Percentiles rank a stretch among this genome's conserved stretches.
Conservation (phyloP, 495 filamentous ascomycete species). For the Penicillium bialowiezense region DNA sequence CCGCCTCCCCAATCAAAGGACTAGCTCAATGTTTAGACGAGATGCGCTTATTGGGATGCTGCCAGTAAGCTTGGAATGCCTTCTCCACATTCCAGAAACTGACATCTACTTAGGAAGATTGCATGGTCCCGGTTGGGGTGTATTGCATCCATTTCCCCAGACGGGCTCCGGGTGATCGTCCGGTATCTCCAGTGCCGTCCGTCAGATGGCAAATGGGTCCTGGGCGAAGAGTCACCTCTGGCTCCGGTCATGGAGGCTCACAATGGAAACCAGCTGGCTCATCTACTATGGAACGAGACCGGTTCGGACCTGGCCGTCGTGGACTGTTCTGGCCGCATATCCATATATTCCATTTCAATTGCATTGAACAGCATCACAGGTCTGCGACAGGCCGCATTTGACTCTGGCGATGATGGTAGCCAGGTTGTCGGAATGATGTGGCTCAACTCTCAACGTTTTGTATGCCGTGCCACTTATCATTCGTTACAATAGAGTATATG, state of each 20-base stretch:
- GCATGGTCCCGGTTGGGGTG: slow-evolving; percentile 89
- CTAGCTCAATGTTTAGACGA: slow-evolving; percentile 75
- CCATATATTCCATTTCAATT: slow-evolving; percentile 60
- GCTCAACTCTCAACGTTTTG: slow-evolving; percentile 62
- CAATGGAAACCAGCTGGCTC: slow-evolving; percentile 55
- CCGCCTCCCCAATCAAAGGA: slow-evolving; percentile 59
- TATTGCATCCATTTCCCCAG: slow-evolving; percentile 76
- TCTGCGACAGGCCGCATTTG: slow-evolving; percentile 51
- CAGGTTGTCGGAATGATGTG: slow-evolving; percentile 82
- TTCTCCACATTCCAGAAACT: background rate
- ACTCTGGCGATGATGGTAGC: slow-evolving; percentile 66
- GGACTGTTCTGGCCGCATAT: slow-evolving; percentile 70
- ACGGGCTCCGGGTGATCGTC: slow-evolving; percentile 65
- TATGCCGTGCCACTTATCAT: slow-evolving; percentile 26
- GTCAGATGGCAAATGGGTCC: slow-evolving; percentile 70
- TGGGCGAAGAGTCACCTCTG: slow-evolving; percentile 59
- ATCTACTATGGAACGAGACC: slow-evolving; percentile 76
- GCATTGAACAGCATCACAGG: slow-evolving; percentile 64
- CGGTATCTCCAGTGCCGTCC: slow-evolving; percentile 68
- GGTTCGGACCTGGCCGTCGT: slow-evolving; percentile 73
- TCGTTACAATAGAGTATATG: background rate
- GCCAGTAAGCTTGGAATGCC: slow-evolving; percentile 63
- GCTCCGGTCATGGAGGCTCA: slow-evolving; percentile 43
- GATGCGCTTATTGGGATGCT: slow-evolving; percentile 72
- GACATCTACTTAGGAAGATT: slow-evolving; percentile 56